Evolutionary conservation across 2,329 filamentous ascomycete species (phyloP), one percentile per base, ranked within the genome.

Genomic region (Samsoniella hepiali): DNA sequence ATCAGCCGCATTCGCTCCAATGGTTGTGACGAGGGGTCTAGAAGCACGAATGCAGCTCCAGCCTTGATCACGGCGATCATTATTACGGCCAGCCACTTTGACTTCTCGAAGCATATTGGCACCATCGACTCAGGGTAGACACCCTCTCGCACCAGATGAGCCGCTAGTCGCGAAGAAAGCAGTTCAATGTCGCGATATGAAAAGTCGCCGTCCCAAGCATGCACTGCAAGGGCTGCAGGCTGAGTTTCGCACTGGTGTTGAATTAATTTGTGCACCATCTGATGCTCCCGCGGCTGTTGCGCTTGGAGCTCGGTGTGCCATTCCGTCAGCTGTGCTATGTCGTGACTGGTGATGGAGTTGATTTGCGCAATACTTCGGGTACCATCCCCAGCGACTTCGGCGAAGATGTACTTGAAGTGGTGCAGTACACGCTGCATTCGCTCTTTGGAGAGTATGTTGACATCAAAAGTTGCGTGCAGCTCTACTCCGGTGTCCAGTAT

Each of bases 211-310:
- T 81, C 78, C 77, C 77, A 80, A 3, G 47, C 47, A 32, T 50
- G 1, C 6, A 50, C 29, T 3, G 47, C 47, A 31, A 6, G 17
- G 13, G 29, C 47, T n/a, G 27, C 8, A 9, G 47, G 29, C 8
- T 7, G 29, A 9, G 13, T 3, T 3, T 32, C 5, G 29, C 47
- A 75, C 49, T 74, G 74, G n/a, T 74, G 69, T 3, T 72, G 70
- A 58, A 81, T 72, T 55, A 79, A 64, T 50, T 77, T 73, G 62
- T 80, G 78, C 69, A 79, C 78, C 55, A 74, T 76, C 6, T 49
- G 53, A 4, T 62, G 42, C 13, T 63, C 47, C 3, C 50, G 27
- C 49, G 59, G 62, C 8, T 66, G 66, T 3, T 60, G 44, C 3
- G 27, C 29, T 31, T 53, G 57, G 42, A 27, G 32, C n/a, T 68